Conservation (phyloP, 768 basidiomycete genomes). For the Boletus sp. region DNA sequence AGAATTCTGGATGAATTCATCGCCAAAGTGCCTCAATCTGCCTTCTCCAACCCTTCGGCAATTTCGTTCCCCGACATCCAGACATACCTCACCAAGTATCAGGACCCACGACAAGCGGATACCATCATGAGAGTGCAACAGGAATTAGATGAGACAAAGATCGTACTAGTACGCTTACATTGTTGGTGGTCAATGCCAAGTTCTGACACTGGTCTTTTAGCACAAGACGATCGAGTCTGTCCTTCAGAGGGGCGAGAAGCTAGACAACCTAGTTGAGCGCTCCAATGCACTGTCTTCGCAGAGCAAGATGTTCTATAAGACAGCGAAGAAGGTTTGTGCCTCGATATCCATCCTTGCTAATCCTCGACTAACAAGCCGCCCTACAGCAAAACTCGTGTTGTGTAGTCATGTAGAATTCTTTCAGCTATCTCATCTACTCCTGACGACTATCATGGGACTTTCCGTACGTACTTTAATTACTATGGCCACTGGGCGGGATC, state of each 20-base stretch:
- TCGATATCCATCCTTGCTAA: not conserved
- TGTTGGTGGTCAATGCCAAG: not conserved
- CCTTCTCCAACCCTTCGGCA: conserved; percentile 59
- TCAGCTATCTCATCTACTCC: conserved; percentile 9
- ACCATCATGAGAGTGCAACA: conserved; percentile 98
- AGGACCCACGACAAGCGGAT: conserved; percentile 96
- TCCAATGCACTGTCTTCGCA: conserved; percentile 84
- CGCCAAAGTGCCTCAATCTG: conserved; percentile 68
- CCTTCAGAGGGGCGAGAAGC: conserved; percentile 91
- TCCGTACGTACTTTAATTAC: conserved; percentile 20
- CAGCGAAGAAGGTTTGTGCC: conserved; percentile 87
- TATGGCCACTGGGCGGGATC: conserved; percentile 4
- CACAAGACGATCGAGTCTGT: conserved; percentile 99
- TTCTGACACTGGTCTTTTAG: conserved; percentile 38
- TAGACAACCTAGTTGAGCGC: conserved; percentile 93
- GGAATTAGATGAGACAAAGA: conserved; percentile 99
- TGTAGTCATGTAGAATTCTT: conserved; percentile 62
- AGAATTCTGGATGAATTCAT: conserved; percentile 93
- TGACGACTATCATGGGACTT: conserved; percentile 16
- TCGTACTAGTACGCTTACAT: conserved; percentile 70
- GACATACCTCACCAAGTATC: conserved; percentile 84
- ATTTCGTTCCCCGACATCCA: conserved; percentile 77
- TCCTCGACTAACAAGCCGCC: conserved; percentile 5
- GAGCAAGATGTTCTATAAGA: conserved; percentile 99
- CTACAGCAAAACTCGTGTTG: conserved; percentile 96